Conservation (phyloP, 2,329 filamentous ascomycete species). For the Alternaria sp. region DNA sequence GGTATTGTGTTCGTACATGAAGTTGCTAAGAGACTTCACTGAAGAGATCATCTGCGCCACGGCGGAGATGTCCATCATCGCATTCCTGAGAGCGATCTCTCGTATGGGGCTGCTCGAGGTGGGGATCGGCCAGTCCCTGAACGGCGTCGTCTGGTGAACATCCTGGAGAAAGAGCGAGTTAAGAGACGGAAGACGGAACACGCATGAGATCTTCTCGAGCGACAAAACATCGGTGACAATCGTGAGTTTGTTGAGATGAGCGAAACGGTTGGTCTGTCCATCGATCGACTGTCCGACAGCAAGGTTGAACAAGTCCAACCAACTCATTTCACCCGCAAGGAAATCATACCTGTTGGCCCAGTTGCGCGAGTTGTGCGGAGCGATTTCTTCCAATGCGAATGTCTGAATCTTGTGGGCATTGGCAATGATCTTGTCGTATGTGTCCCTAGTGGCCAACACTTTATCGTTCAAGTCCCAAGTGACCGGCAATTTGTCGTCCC, state of each 20-base stretch:
- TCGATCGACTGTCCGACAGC: background rate
- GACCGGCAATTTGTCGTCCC: too few species aligned
- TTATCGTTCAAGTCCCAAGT: too few species aligned
- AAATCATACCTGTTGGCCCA: background rate
- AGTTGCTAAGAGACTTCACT: conserved; percentile 6
- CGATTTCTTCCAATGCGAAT: background rate
- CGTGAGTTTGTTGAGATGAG: background rate
- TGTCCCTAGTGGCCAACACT: background rate
- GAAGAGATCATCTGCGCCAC: conserved; percentile 9
- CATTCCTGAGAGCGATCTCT: background rate
- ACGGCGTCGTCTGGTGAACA: background rate
- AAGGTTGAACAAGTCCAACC: conserved; percentile 3
- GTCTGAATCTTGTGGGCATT: background rate
- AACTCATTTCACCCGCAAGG: background rate
- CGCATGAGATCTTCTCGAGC: background rate
- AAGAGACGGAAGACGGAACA: conserved; percentile 14
- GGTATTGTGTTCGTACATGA: background rate
- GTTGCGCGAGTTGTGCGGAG: background rate
- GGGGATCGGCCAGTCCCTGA: conserved; percentile 12
- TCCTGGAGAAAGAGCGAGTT: background rate
- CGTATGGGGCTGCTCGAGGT: conserved; percentile 7
- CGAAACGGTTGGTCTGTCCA: conserved; percentile 1
- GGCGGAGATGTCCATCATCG: conserved; percentile 12
- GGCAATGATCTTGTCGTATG: background rate
- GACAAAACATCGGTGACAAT: background rate